Conservation (phyloP, 225 moss, liverwort and hornwort genomes). For the Physcomitrium patens region DNA sequence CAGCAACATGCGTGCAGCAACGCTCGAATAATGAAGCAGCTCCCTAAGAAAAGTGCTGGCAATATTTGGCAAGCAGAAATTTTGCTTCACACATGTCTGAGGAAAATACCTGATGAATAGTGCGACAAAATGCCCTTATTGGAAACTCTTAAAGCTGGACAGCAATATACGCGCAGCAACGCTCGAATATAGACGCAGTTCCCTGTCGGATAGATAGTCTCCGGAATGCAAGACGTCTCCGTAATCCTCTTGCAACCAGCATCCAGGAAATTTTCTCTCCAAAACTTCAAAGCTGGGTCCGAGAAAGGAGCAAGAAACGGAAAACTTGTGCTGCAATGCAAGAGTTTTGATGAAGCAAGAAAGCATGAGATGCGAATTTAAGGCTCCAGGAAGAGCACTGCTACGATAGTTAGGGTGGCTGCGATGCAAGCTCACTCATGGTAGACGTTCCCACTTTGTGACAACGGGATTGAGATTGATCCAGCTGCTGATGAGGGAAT, state of each 20-base stretch:
- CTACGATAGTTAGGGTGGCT: background rate
- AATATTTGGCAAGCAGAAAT: background rate
- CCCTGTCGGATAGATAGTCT: too few species aligned
- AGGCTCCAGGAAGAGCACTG: background rate
- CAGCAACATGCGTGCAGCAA: background rate
- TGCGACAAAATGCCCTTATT: background rate
- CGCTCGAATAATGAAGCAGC: too few species aligned
- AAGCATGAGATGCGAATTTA: too few species aligned
- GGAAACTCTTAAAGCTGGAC: background rate
- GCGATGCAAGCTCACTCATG: background rate
- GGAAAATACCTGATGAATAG: constrained; percentile 10
- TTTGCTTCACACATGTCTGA: background rate
- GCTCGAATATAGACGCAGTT: too few species aligned
- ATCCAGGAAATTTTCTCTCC: too few species aligned
- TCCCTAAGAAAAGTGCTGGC: too few species aligned
- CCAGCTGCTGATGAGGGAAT: constrained; percentile 25
- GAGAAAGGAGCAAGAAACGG: too few species aligned
- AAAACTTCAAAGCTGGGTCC: too few species aligned
- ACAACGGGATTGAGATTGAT: background rate
- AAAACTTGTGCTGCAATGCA: too few species aligned
- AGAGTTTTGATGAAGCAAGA: too few species aligned
- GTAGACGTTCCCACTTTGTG: background rate
- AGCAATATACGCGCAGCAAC: background rate
- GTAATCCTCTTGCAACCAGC: too few species aligned
- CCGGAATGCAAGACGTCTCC: too few species aligned